Evolutionary conservation across 805 yeast genomes (phyloP).

Genomic region (Yarrowia sp.): DNA sequence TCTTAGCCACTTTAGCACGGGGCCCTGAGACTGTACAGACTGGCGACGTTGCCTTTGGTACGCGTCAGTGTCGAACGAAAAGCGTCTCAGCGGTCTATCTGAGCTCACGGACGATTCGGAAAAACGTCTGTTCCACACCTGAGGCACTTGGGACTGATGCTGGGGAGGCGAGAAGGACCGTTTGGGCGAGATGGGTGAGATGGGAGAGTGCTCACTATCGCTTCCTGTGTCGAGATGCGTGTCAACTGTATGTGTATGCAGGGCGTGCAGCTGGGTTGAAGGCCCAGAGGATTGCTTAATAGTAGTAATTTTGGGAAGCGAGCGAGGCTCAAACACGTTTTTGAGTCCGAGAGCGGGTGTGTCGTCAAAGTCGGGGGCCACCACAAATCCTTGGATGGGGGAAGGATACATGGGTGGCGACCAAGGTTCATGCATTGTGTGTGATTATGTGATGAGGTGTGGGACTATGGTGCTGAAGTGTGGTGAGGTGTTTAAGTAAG

Average conservation of each 20-base stretch:
- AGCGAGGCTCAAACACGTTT: conserved; percentile 6
- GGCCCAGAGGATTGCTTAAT: neutral
- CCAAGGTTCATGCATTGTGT: conserved; percentile 23
- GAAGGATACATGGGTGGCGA: conserved; percentile 14
- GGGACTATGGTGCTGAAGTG: too few relatives aligned
- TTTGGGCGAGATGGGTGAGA: neutral
- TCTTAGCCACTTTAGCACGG: conserved; percentile 9
- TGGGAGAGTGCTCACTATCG: neutral
- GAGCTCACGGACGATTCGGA: conserved; percentile 5
- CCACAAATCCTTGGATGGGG: conserved; percentile 8
- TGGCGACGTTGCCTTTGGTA: neutral
- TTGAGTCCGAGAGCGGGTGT: neutral
- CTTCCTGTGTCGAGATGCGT: neutral
- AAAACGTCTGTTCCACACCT: neutral
- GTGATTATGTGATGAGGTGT: neutral
- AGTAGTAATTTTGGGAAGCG: neutral
- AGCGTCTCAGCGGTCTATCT: neutral
- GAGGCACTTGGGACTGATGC: neutral
- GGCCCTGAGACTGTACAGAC: conserved; percentile 13
- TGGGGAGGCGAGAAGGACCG: neutral
- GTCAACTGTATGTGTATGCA: neutral
- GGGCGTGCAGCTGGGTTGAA: neutral
- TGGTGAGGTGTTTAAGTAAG: neutral
- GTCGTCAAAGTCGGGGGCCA: neutral
- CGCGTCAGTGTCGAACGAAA: neutral